A percentile compares a stretch with the other conserved stretches of the same genome.
Evolutionary conservation across 164 flowering plant genomes (phyloP).

Genomic region (Dillenia turbinata): DNA sequence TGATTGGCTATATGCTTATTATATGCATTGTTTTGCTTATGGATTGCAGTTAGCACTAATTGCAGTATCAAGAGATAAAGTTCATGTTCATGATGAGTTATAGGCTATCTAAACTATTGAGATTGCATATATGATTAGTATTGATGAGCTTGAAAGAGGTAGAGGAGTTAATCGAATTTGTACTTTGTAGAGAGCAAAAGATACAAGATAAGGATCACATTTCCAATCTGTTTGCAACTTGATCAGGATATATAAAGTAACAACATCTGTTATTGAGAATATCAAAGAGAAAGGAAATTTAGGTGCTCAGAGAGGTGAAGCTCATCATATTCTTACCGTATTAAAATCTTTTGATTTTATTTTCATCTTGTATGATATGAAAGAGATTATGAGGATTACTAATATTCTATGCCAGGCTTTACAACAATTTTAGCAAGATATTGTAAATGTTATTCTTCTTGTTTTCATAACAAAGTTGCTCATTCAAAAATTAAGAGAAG

Average conservation of each 20-base stretch:
- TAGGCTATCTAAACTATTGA: background rate
- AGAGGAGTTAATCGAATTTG: background rate
- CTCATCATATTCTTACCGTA: too few species aligned
- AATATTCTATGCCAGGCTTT: constrained; percentile 8
- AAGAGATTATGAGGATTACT: constrained; percentile 1
- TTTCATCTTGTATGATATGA: too few species aligned
- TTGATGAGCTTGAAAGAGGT: background rate
- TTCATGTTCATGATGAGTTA: background rate
- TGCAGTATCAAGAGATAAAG: background rate
- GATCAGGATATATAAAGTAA: background rate
- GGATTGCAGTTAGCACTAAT: constrained; percentile 1
- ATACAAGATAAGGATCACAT: background rate
- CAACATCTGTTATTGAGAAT: background rate
- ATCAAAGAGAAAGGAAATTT: too few species aligned
- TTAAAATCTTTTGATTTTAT: constrained; percentile 2
- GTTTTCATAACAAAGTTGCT: too few species aligned
- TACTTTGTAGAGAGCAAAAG: background rate
- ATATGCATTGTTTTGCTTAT: constrained; percentile 11
- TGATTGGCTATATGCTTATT: constrained; percentile 10
- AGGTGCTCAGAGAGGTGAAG: too few species aligned
- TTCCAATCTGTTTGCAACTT: background rate
- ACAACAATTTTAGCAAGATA: constrained; percentile 13
- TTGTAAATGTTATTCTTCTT: constrained; percentile 5
- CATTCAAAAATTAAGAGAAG: too few species aligned
- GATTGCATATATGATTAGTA: background rate